Evolutionary conservation across 306 rosid genomes (phyloP), one percentile per base, ranked within the genome.

Genomic region (Rubus parviflorus): DNA sequence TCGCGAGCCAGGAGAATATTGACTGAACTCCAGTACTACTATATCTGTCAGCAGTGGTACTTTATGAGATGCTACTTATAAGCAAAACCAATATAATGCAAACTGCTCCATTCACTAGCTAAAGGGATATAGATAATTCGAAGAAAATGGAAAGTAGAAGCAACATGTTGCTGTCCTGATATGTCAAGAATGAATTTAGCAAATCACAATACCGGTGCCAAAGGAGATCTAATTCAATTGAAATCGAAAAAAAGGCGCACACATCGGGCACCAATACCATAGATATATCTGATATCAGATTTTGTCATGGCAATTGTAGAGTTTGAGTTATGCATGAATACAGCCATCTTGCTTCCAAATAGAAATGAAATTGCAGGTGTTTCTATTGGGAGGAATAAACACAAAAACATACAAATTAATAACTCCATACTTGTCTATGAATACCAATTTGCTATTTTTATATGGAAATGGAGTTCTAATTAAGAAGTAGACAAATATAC

Each of bases 21-120:
- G 99, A 64, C 75, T 89, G 87, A 95, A 95, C 94, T 92, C 97
- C 88, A 95, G 74, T 47, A 84, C 75, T 77, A 89, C 90, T 46
- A 2, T 81, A 23, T 92, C 99, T 95, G 91, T 75, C 69, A 83
- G 3, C 65, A 85, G 63, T 71, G 76, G 64, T 38, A 42, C 17
- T 62, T 42, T 51, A 66, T 87, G 40, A 85, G 78, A 72, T 48
- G n/a, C 54, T 71, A 17, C 69, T 64, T 62, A 35, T 37, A 38
- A 37, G 46, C 3, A 38, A 37, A 37, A 22, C 40, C 0, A 52
- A 7, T 35, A 8, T 22, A 53, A 35, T 9, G 75, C 49, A 72
- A 53, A 40, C 37, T 6, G 10, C 37, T 51, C 62, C 61, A 13
- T 51, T 38, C 20, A 70, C 16, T 4, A 53, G 20, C 19, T 20